phyloP scores from a whole-genome alignment of 768 basidiomycete species.

The Phanerochaete sordida region DNA sequence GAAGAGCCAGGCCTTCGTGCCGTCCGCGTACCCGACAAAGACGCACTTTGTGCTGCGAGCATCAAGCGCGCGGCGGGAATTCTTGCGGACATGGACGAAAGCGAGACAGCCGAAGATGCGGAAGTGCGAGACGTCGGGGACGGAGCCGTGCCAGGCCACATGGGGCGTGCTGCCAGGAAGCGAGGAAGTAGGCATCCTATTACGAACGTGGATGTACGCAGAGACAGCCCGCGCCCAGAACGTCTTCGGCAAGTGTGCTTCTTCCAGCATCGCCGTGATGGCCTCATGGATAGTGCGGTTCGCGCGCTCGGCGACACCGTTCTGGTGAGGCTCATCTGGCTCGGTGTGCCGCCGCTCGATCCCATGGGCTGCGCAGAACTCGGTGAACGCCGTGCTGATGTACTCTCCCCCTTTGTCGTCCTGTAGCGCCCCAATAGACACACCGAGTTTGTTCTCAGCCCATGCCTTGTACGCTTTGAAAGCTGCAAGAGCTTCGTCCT shows the following conservation, averaged over 20 bases:
- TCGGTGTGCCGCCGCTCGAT: slow-evolving; percentile 16
- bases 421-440: slow-evolving; percentile 16
- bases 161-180: slow-evolving; percentile 22
- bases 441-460: too few relatives aligned
- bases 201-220: slow-evolving; percentile 20
- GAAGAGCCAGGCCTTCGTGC: neutral
- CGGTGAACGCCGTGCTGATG: slow-evolving; percentile 17
- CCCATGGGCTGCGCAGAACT: slow-evolving; percentile 17
- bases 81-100: slow-evolving; percentile 24
- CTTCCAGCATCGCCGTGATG: slow-evolving; percentile 24
- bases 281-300: slow-evolving; percentile 4
- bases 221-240: slow-evolving; percentile 13
- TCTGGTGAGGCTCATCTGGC: slow-evolving; percentile 21
- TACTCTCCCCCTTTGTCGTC: slow-evolving; percentile 29
- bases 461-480: too few relatives aligned
- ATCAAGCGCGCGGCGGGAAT: neutral
- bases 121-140: slow-evolving; percentile 30
- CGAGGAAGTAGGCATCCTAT: slow-evolving; percentile 18
- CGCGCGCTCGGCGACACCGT: slow-evolving; percentile 17
- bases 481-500: too few relatives aligned
- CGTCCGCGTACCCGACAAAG: slow-evolving; percentile 19
- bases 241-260: slow-evolving; percentile 1
- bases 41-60: slow-evolving; percentile 12
- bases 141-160: slow-evolving; percentile 17
- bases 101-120: slow-evolving; percentile 35